phyloP scores from a whole-genome alignment of 78 protist species.

The Dictyostelium citrinum region DNA sequence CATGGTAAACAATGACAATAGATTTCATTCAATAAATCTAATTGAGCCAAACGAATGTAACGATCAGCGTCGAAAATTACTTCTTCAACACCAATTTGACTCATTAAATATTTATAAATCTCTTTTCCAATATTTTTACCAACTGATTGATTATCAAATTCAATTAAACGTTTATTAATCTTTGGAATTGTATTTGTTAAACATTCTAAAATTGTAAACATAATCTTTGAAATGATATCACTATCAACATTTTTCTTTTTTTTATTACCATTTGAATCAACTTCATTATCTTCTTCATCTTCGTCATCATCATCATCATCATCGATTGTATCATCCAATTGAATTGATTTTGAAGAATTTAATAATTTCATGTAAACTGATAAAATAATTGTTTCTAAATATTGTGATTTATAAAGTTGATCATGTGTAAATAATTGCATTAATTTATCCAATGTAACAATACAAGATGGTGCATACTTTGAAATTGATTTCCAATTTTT shows the following conservation, averaged over 20 bases:
- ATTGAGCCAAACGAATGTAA: conserved; percentile 1
- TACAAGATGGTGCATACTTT: neutral
- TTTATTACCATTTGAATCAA: neutral
- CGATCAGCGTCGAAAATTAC: conserved; percentile 35
- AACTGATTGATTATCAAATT: neutral
- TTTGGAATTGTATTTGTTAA: neutral
- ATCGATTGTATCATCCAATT: neutral
- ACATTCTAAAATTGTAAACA: neutral
- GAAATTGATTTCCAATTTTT: conserved; percentile 25
- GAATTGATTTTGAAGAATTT: neutral
- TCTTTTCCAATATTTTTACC: neutral
- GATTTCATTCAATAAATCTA: neutral
- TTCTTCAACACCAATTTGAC: conserved; percentile 7
- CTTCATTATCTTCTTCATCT: neutral
- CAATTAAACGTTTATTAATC: neutral
- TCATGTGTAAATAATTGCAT: neutral
- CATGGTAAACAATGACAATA: neutral
- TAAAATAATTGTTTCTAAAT: neutral
- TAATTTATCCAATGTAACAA: neutral
- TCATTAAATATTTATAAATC: neutral
- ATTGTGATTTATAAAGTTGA: neutral
- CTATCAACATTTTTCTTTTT: neutral
- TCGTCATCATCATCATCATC: conserved; percentile 1
- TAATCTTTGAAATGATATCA: conserved; percentile 21
- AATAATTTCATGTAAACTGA: neutral